Evolutionary conservation across 1,284 basidiomycete genomes (phyloP).

Genomic region (Tylopilus orsonianus): DNA sequence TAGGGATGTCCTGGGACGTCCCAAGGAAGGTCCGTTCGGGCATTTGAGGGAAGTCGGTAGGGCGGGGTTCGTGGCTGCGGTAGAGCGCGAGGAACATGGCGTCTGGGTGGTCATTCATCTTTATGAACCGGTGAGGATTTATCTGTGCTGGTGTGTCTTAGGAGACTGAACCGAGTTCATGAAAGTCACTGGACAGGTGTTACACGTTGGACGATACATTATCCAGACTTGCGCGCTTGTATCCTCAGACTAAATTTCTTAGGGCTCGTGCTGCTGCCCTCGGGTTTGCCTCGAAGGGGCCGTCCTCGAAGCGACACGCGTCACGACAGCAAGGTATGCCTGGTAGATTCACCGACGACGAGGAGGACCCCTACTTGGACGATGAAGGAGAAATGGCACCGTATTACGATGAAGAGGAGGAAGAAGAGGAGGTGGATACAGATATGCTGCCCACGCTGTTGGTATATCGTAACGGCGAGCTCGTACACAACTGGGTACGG

Average conservation of each 20-base stretch:
- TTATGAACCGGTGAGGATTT: constrained; percentile 68
- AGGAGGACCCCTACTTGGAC: constrained; percentile 47
- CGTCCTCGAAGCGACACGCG: constrained; percentile 24
- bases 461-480: constrained; percentile 79
- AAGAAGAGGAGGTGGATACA: constrained; percentile 58
- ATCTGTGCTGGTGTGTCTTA: background rate
- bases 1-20: constrained; percentile 46
- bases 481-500: constrained; percentile 80
- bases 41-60: constrained; percentile 80
- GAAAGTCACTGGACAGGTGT: constrained; percentile 72
- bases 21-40: constrained; percentile 64
- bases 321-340: constrained; percentile 24
- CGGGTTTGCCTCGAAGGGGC: constrained; percentile 62
- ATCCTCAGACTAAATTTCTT: constrained; percentile 78
- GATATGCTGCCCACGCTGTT: constrained; percentile 84
- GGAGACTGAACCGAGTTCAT: constrained; percentile 6
- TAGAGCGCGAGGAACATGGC: constrained; percentile 69
- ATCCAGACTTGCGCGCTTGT: constrained; percentile 62
- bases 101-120: constrained; percentile 82
- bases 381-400: constrained; percentile 24
- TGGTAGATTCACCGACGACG: constrained; percentile 37
- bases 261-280: constrained; percentile 71
- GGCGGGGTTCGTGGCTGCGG: constrained; percentile 70
- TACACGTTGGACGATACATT: constrained; percentile 68
- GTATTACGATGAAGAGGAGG: constrained; percentile 39